Conservation (phyloP, 2,329 filamentous ascomycete species). For the Aspergillus caelatus region DNA sequence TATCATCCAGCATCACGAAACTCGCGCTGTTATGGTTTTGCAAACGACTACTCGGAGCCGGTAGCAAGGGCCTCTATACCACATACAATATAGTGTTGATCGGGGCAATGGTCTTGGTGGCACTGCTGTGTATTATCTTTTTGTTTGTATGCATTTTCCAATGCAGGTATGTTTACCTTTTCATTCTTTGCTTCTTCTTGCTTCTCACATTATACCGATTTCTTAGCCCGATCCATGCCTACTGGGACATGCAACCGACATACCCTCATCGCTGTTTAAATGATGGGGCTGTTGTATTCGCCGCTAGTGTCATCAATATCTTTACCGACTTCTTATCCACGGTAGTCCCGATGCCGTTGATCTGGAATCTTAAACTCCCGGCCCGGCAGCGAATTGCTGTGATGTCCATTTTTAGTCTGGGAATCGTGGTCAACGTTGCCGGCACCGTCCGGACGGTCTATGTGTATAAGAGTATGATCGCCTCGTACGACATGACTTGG, state of each 20-base stretch:
- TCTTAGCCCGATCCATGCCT: constrained; percentile 35
- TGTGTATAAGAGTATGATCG: constrained; percentile 36
- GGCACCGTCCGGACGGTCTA: constrained; percentile 39
- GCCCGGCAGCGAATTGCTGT: constrained; percentile 40
- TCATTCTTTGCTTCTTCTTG: background rate
- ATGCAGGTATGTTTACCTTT: constrained; percentile 36
- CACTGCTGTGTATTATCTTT: constrained; percentile 32
- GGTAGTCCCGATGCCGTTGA: constrained; percentile 42
- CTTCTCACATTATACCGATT: background rate
- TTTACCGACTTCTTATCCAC: constrained; percentile 41
- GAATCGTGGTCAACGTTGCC: constrained; percentile 39
- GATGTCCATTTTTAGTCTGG: constrained; percentile 42
- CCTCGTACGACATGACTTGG: constrained; percentile 39
- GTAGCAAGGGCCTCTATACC: constrained; percentile 30
- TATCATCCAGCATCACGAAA: constrained; percentile 40
- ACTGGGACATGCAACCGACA: constrained; percentile 33
- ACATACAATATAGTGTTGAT: constrained; percentile 28
- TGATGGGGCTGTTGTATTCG: constrained; percentile 33
- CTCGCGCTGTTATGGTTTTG: constrained; percentile 44
- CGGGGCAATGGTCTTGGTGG: constrained; percentile 35
- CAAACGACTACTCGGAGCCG: constrained; percentile 33
- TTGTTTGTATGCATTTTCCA: constrained; percentile 41
- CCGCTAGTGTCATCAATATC: constrained; percentile 42
- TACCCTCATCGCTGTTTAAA: constrained; percentile 34
- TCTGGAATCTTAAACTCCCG: constrained; percentile 43